Conservation (phyloP, 306 rosid species). For the Dalbergia cultrata region DNA sequence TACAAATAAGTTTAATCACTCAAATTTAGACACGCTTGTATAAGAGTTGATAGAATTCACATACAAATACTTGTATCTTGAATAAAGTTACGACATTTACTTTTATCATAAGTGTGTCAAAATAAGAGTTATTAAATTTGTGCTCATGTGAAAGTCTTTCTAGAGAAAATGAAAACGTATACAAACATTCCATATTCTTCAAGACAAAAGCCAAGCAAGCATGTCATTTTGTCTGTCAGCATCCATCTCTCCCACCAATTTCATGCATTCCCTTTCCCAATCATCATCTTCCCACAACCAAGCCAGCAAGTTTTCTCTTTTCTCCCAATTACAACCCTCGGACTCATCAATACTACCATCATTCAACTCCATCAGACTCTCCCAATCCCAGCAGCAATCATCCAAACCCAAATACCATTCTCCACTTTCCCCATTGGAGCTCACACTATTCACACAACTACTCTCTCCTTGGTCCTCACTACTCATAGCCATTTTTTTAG, state of each 20-base stretch:
- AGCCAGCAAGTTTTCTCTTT: conserved; percentile 46
- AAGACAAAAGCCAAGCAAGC: conserved; percentile 69
- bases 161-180: not conserved
- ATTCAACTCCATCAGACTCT: conserved; percentile 41
- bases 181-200: conserved; percentile 7
- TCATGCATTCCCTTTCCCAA: conserved; percentile 46
- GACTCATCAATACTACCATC: not conserved
- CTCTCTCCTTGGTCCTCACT: conserved; percentile 31
- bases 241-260: conserved; percentile 49
- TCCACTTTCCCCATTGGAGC: conserved; percentile 32
- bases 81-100: too few species aligned
- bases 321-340: not conserved
- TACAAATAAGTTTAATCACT: too few species aligned
- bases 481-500: not conserved
- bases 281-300: conserved; percentile 64
- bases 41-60: too few species aligned
- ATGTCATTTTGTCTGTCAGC: conserved; percentile 53
- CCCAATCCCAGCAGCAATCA: conserved; percentile 62
- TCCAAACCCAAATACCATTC: conserved; percentile 40
- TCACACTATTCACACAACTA: not conserved
- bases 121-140: too few species aligned
- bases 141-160: too few species aligned
- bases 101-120: too few species aligned
- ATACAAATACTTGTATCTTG: too few species aligned
- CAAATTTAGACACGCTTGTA: too few species aligned